phyloP scores from a whole-genome alignment of 768 basidiomycete species.

The Mrakia blollopis region DNA sequence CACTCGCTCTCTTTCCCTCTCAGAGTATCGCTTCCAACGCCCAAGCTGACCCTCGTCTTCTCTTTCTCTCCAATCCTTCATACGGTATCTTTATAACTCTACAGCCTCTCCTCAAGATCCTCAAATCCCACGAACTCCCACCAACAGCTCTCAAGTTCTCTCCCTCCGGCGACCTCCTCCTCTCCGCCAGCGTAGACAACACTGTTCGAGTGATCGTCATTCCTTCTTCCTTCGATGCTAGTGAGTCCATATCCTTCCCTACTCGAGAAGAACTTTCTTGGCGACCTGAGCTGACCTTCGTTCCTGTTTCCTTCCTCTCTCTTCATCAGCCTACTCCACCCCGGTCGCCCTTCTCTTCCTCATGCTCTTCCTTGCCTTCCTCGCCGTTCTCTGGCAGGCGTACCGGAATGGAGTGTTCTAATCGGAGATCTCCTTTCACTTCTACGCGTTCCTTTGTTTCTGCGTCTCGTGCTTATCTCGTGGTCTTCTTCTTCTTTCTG shows the following conservation, averaged over 20 bases:
- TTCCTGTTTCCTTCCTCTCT: neutral
- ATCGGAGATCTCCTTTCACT: too few relatives aligned
- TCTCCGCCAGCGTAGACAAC: constrained; percentile 88
- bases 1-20: constrained; percentile 8
- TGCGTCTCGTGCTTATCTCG: too few relatives aligned
- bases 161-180: constrained; percentile 68
- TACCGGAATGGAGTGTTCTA: constrained; percentile 20
- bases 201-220: constrained; percentile 73
- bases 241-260: constrained; percentile 37
- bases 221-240: constrained; percentile 48
- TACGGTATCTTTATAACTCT: neutral
- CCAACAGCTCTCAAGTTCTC: constrained; percentile 86
- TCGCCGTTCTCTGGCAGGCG: constrained; percentile 28
- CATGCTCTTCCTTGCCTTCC: constrained; percentile 26
- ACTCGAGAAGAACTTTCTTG: neutral
- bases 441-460: too few relatives aligned
- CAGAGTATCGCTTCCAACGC: neutral
- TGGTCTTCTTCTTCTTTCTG: too few relatives aligned
- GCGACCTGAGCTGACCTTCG: neutral
- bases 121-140: constrained; percentile 93
- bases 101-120: constrained; percentile 77
- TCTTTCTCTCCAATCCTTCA: neutral
- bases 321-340: constrained; percentile 22
- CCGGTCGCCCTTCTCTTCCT: constrained; percentile 29
- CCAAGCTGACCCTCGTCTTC: neutral